Percentiles rank a stretch among this genome's conserved stretches.
These are phyloP conservation scores for Debaryomycetaceae sp. DNA, from an alignment of 1,139 yeast genomes.

Conservation along the genomic window DNA sequence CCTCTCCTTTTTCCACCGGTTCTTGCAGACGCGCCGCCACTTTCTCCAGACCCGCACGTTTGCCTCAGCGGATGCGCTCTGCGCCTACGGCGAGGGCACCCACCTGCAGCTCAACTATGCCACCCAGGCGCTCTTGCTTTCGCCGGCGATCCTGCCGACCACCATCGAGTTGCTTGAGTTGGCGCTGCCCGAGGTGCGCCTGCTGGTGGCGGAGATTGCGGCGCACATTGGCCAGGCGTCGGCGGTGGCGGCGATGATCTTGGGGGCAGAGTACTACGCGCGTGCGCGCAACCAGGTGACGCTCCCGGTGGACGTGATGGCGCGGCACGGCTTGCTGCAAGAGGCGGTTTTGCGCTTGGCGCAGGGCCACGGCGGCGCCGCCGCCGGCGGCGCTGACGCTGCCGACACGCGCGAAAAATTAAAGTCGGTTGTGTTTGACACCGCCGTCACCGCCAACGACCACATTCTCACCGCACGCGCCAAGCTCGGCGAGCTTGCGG, in stretches of 20 bases:
- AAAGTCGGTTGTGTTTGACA: slow-evolving; percentile 61
- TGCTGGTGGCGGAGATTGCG: slow-evolving; percentile 52
- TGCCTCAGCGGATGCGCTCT: slow-evolving; percentile 51
- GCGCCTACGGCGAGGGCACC: slow-evolving; percentile 79
- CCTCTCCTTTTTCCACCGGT: slow-evolving; percentile 52
- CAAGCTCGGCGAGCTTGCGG: slow-evolving; percentile 39
- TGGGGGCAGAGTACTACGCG: slow-evolving; percentile 61
- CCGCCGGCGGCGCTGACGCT: slow-evolving; percentile 15
- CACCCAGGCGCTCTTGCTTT: slow-evolving; percentile 57
- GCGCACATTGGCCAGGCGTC: slow-evolving; percentile 86
- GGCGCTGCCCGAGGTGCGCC: slow-evolving; percentile 39
- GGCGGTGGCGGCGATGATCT: slow-evolving; percentile 62
- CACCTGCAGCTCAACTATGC: slow-evolving; percentile 71
- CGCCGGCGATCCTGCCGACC: slow-evolving; percentile 58
- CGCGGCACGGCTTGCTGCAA: slow-evolving; percentile 54
- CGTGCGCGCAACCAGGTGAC: slow-evolving; percentile 45
- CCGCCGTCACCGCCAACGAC: slow-evolving; percentile 76
- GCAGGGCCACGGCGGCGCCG: slow-evolving; percentile 35
- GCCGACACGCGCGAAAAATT: slow-evolving; percentile 35
- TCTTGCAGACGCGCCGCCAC: slow-evolving; percentile 57
- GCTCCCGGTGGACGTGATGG: slow-evolving; percentile 62
- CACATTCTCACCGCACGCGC: slow-evolving; percentile 66
- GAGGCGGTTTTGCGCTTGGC: slow-evolving; percentile 53
- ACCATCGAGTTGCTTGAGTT: slow-evolving; percentile 47
- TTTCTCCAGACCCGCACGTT: slow-evolving; percentile 47